Evolutionary conservation across 192 early-diverging fungal genomes (phyloP).

Genomic region (Coemansia reversa): DNA sequence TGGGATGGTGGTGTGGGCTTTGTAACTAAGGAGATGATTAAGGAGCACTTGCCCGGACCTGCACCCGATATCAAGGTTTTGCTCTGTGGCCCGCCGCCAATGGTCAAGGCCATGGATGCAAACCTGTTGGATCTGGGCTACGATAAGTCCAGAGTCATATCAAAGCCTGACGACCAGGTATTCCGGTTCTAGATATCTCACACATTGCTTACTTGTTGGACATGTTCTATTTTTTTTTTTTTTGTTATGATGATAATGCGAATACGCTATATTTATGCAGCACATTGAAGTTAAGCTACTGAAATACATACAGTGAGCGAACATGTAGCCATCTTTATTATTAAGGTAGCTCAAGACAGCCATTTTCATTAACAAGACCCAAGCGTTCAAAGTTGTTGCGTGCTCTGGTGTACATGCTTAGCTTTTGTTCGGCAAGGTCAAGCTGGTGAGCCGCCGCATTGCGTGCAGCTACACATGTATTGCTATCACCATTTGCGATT

Average conservation of each 20-base stretch:
- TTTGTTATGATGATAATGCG: too few relatives aligned
- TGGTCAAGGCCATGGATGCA: constrained; percentile 80
- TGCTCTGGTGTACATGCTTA: constrained; percentile 29
- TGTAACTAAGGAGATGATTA: constrained; percentile 82
- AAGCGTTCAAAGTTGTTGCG: constrained; percentile 25
- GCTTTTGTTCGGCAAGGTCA: constrained; percentile 24
- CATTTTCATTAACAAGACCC: constrained; percentile 22
- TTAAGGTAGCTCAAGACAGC: constrained; percentile 23
- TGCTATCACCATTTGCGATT: neutral
- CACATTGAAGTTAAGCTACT: too few relatives aligned
- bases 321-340: constrained; percentile 1
- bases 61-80: constrained; percentile 83
- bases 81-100: constrained; percentile 88
- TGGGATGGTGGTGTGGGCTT: constrained; percentile 89
- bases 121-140: constrained; percentile 74
- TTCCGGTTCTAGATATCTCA: constrained; percentile 76
- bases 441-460: constrained; percentile 21
- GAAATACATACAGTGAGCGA: too few relatives aligned
- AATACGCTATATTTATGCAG: too few relatives aligned
- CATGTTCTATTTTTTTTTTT: neutral
- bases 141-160: constrained; percentile 71
- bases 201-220: neutral
- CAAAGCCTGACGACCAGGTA: constrained; percentile 81
- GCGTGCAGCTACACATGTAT: constrained; percentile 11
- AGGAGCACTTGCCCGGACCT: constrained; percentile 66